Percentiles rank a stretch among this genome's conserved stretches.
These are phyloP conservation scores for Aspergillus aculeatinus DNA, from an alignment of 2,329 filamentous ascomycete genomes.

Conservation along the genomic window DNA sequence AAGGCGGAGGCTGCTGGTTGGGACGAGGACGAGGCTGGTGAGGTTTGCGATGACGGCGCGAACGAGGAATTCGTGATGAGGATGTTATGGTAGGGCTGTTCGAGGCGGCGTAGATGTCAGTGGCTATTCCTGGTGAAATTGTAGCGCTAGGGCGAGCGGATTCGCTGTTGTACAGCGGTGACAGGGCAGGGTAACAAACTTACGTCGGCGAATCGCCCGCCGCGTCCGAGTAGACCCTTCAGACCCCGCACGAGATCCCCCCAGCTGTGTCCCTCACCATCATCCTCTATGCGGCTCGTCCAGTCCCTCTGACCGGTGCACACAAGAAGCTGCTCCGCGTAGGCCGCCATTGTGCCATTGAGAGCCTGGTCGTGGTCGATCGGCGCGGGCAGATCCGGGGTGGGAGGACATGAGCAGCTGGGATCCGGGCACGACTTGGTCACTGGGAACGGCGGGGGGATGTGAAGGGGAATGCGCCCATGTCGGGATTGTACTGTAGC, in stretches of 20 bases:
- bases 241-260: constrained; percentile 61
- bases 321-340: constrained; percentile 79
- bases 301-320: constrained; percentile 80
- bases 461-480: constrained; percentile 32
- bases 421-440: constrained; percentile 67
- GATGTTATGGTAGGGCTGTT: constrained; percentile 78
- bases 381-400: constrained; percentile 66
- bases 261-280: constrained; percentile 55
- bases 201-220: constrained; percentile 65
- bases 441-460: constrained; percentile 48
- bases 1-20: constrained; percentile 58
- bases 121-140: not conserved
- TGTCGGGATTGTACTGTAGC: constrained; percentile 19
- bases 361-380: constrained; percentile 72
- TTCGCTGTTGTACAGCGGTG: not conserved
- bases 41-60: constrained; percentile 52
- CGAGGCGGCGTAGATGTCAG: constrained; percentile 10
- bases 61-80: constrained; percentile 77
- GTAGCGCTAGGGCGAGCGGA: not conserved
- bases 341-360: constrained; percentile 73
- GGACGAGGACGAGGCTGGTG: constrained; percentile 7
- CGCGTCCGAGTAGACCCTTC: constrained; percentile 65
- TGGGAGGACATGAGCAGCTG: constrained; percentile 72
- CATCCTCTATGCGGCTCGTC: constrained; percentile 80
- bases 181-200: constrained; percentile 4